Evolutionary conservation across 2,329 filamentous ascomycete species (phyloP), one percentile per base, ranked within the genome.

Genomic region (Fusarium coicis): DNA sequence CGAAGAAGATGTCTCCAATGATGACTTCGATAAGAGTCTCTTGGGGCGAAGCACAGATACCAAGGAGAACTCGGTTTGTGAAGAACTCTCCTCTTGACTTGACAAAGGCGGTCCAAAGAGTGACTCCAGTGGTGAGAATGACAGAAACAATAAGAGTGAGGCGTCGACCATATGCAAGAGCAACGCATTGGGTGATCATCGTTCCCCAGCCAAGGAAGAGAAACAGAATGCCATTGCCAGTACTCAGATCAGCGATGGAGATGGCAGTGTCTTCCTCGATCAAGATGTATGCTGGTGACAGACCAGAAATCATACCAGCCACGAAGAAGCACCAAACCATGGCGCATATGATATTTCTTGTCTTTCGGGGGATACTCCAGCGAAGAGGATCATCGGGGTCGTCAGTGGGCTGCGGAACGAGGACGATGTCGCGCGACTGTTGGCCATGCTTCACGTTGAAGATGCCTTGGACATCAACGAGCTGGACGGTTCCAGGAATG

Each of bases 301-400:
- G 44, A 10, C 74, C 74, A 0, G 74, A 77, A 43, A 78, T 69
- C 37, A 78, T 70, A 39, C 74, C 75, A 7, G 74, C 74, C 5
- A 57, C 70, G 26, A 77, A 73, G 53, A 77, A 78, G 54, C 76
- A 77, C 76, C 76, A 78, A 2, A 65, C 53, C 75, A 78, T 78
- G 4, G 65, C 75, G 19, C 68, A 74, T 1, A 72, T 58, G 21
- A 77, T 69, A 39, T 77, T 77, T 37, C 64, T 58, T 9, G 58
- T 62, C 55, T 78, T 78, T 26, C 76, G 73, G 1, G 63, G 53
- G 6, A 54, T 40, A 21, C 34, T 73, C 76, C 75, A 77, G 23
- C 72, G 68, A 4, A 77, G 53, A 36, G 76, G 76, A 37, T 77
- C 76, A 34, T 77, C 69, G 10, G 76, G 75, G 39, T 77, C 56